Conservation (phyloP, 345 rosid species). For the Salix brachista region DNA sequence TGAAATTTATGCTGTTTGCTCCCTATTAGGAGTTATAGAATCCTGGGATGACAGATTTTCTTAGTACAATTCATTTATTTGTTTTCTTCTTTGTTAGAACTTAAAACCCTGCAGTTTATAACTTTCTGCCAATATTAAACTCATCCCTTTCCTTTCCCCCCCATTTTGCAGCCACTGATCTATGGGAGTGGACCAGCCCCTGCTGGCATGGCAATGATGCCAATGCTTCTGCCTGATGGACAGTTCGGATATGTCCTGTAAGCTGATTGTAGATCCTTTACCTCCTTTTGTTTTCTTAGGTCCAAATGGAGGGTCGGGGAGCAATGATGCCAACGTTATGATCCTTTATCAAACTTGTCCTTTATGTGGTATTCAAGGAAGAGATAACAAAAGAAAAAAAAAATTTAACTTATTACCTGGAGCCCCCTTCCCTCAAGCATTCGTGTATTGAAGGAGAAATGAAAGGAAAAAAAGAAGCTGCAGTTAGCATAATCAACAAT, state of each 20-base stretch:
- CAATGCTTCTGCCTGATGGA: slow-evolving; percentile 94
- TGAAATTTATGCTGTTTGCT: background rate
- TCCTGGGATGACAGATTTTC: slow-evolving; percentile 1
- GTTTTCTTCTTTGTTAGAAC: background rate
- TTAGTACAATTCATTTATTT: background rate
- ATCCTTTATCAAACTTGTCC: background rate
- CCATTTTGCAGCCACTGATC: slow-evolving; percentile 67
- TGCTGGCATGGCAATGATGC: slow-evolving; percentile 94
- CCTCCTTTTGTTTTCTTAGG: background rate
- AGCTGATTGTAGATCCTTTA: slow-evolving; percentile 27
- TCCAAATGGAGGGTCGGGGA: background rate
- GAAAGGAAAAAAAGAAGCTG: background rate
- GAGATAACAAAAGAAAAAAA: background rate
- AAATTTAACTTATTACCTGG: background rate
- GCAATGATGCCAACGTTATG: no score
- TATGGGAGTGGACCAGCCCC: slow-evolving; percentile 71
- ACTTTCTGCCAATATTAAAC: slow-evolving; percentile 10
- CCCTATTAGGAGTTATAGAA: background rate
- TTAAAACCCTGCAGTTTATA: background rate
- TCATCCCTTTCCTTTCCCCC: background rate
- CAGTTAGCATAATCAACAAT: background rate
- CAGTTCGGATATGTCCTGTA: slow-evolving; percentile 88
- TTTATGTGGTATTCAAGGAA: background rate
- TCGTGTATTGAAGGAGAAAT: background rate
- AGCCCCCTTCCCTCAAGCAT: background rate